A percentile compares a stretch with the other conserved stretches of the same genome.
Conservation (phyloP, 2,329 filamentous ascomycete species). For the Paraphaeosphaeria sporulosa region DNA sequence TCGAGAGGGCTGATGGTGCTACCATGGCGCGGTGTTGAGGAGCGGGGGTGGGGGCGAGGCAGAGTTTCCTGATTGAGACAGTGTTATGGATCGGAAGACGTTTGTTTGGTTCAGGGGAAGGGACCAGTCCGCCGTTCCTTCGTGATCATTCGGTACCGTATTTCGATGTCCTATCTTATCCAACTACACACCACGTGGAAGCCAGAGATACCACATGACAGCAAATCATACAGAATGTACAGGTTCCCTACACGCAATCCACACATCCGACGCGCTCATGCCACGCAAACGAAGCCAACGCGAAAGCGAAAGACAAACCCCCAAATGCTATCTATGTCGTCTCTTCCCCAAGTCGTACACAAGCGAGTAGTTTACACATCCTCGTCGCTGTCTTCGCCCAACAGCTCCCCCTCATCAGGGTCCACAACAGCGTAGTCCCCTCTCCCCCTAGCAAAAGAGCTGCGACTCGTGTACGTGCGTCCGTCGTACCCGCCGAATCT, state of each 20-base stretch:
- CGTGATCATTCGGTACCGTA: neutral
- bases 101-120: neutral
- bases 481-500: conserved; percentile 62
- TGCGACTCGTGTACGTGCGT: conserved; percentile 83
- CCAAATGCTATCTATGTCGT: conserved; percentile 12
- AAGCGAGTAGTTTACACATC: conserved; percentile 64
- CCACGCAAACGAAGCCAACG: neutral
- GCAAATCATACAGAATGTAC: conserved; percentile 19
- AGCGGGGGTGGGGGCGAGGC: neutral
- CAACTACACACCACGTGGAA: neutral
- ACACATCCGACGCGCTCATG: conserved; percentile 8
- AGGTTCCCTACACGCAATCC: conserved; percentile 12
- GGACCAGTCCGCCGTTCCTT: neutral
- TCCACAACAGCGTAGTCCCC: conserved; percentile 91
- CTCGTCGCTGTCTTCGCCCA: conserved; percentile 93
- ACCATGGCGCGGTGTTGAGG: neutral
- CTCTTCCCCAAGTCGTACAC: conserved; percentile 9
- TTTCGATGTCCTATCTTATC: neutral
- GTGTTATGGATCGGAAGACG: neutral
- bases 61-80: neutral
- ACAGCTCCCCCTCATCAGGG: conserved; percentile 90
- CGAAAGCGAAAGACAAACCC: conserved; percentile 14
- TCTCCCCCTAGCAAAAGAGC: conserved; percentile 84
- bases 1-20: neutral
- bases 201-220: neutral